These are phyloP conservation scores for Rosa multiflora DNA, from an alignment of 306 rosid genomes.

Conservation along the genomic window DNA sequence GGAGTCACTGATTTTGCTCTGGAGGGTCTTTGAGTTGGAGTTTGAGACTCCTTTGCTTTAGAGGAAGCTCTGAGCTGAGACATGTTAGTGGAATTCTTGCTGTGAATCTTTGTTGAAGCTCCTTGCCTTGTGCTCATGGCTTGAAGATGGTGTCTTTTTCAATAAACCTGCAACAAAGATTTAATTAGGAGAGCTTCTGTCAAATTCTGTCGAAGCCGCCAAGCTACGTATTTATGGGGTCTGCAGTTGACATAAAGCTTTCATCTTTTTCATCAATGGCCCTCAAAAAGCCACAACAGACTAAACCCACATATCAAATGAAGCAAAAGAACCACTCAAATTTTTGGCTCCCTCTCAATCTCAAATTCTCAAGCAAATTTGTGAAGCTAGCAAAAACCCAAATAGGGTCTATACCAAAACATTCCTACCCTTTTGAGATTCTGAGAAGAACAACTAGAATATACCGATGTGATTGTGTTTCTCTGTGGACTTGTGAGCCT, in stretches of 20 bases:
- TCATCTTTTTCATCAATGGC: not conserved
- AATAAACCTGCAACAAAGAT: conserved; percentile 13
- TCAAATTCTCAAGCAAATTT: not conserved
- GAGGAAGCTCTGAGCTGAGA: conserved; percentile 46
- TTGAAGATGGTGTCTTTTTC: not conserved
- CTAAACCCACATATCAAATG: not conserved
- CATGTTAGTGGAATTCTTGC: conserved; percentile 36
- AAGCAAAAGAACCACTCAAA: not conserved
- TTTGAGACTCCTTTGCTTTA: conserved; percentile 48
- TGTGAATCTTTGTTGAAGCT: conserved; percentile 24
- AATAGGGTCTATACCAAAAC: not conserved
- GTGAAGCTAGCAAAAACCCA: not conserved
- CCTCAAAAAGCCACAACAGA: not conserved
- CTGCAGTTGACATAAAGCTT: conserved; percentile 6
- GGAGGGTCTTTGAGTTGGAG: conserved; percentile 33
- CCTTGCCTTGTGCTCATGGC: conserved; percentile 37
- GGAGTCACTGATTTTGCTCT: conserved; percentile 53
- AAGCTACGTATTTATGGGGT: not conserved
- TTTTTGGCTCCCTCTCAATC: not conserved
- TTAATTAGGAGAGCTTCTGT: not conserved
- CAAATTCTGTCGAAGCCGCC: conserved; percentile 8
- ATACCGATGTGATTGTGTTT: conserved; percentile 3
- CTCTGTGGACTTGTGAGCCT: not conserved
- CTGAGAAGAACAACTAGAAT: not conserved
- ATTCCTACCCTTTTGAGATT: not conserved